Evolutionary conservation across 2,329 filamentous ascomycete genomes (phyloP), one percentile per base, ranked within the genome.

Genomic region (Diaporthe vexans): DNA sequence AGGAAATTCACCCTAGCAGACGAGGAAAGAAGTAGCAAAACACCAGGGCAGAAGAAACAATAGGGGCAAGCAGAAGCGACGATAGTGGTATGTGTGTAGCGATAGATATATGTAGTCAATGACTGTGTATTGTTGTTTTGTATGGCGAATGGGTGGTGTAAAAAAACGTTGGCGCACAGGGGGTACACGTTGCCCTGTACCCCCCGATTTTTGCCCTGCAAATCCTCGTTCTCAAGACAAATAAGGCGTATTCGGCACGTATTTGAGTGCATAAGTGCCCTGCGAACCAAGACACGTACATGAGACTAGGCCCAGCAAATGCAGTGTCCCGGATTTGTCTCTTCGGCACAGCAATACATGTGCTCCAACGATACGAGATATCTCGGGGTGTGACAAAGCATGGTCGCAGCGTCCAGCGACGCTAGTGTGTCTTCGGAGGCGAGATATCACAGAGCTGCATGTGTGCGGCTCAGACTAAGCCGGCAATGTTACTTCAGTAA

Each of bases 311-410:
- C 57, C 57, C 11, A 54, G 26, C 33, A 24, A 33, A 63, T 54
- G 63, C 56, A 63, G 52, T 54, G 59, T 29, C 29, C 71, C 61
- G 46, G 46, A 21, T 24, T 29, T 15, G 19, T 65, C 71, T 70
- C 37, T 59, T 73, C 70, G 63, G 73, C 24, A 65, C 33, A 68
- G 68, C 21, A 72, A 61, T 61, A 35, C 37, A 40, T 40, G 37
- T 40, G 13, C 54, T 59, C 26, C 70, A 46, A 63, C 46, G n/a
- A 69, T 43, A 52, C 70, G 29, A 75, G 24, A 57, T 43, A 56
- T 46, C 43, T 63, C 4, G 7, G 26, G 63, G 73, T 69, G 48
- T 73, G 57, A 65, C 71, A 63, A 54, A 54, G 43, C 54, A 57
- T 51, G 56, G 61, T 58, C 63, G 43, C 54, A 54, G 29, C 35